Evolutionary conservation across 2,329 filamentous ascomycete genomes (phyloP).

Genomic region (Huntiella omanensis): DNA sequence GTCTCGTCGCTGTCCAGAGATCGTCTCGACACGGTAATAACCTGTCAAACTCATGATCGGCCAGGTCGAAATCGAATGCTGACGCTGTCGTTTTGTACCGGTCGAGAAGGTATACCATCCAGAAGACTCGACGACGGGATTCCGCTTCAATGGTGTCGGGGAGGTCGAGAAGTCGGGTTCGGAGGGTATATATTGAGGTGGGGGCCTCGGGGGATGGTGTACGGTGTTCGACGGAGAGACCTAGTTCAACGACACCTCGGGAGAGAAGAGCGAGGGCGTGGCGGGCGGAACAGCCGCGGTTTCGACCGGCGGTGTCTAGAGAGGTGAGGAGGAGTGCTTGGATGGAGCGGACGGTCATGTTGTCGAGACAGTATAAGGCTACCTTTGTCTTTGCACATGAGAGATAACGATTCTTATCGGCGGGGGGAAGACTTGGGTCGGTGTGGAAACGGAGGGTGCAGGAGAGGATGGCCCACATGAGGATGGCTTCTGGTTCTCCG

Average conservation of each 20-base stretch:
- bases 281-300: constrained; percentile 83
- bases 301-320: constrained; percentile 65
- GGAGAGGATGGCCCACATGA: constrained; percentile 76
- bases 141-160: constrained; percentile 84
- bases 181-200: constrained; percentile 71
- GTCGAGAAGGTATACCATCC: constrained; percentile 86
- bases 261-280: constrained; percentile 81
- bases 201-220: constrained; percentile 56
- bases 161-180: constrained; percentile 70
- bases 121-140: constrained; percentile 65
- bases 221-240: constrained; percentile 64
- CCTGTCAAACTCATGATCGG: constrained; percentile 78
- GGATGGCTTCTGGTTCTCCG: constrained; percentile 54
- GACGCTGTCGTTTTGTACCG: constrained; percentile 81
- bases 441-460: constrained; percentile 72
- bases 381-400: constrained; percentile 70
- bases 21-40: constrained; percentile 76
- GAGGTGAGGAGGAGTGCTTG: constrained; percentile 78
- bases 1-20: constrained; percentile 57
- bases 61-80: constrained; percentile 76
- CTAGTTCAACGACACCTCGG: constrained; percentile 72
- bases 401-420: constrained; percentile 57
- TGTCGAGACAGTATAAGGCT: constrained; percentile 70
- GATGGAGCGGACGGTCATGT: constrained; percentile 71
- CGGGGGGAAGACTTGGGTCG: constrained; percentile 54